Conservation (phyloP, 176 grass and related monocot genomes). For the Phoenix dactylifera region DNA sequence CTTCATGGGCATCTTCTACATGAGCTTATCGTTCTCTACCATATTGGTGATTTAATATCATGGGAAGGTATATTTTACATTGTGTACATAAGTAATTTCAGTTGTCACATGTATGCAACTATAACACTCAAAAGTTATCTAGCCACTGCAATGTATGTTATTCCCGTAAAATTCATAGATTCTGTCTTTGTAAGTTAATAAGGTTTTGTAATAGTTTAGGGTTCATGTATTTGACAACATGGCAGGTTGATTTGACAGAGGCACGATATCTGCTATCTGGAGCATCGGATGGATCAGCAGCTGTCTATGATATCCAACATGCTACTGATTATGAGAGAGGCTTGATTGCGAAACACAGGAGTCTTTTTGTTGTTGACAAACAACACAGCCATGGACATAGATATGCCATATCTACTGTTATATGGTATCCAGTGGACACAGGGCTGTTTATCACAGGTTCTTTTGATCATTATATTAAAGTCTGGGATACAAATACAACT, state of each 20-base stretch:
- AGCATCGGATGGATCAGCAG: conserved; percentile 66
- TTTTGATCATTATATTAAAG: conserved; percentile 78
- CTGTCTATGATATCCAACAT: conserved; percentile 61
- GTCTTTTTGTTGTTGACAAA: conserved; percentile 65
- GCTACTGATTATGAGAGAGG: conserved; percentile 35
- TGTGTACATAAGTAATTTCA: too few relatives aligned
- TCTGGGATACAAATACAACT: conserved; percentile 89
- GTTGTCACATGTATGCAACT: too few relatives aligned
- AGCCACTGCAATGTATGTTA: too few relatives aligned
- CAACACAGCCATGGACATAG: conserved; percentile 58
- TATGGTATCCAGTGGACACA: conserved; percentile 91
- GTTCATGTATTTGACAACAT: conserved; percentile 42
- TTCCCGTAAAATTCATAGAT: too few relatives aligned
- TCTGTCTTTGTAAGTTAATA: too few relatives aligned
- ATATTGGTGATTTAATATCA: too few relatives aligned
- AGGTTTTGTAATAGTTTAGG: too few relatives aligned
- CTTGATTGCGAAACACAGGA: conserved; percentile 62
- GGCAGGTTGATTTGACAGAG: conserved; percentile 85
- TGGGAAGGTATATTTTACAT: too few relatives aligned
- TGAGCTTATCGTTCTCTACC: too few relatives aligned
- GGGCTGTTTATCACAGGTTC: conserved; percentile 78
- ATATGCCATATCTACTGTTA: conserved; percentile 53
- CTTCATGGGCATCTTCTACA: too few relatives aligned
- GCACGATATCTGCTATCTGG: conserved; percentile 73
- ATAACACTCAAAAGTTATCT: too few relatives aligned